These are phyloP conservation scores for Schizopora paradoxa DNA, from an alignment of 1,284 basidiomycete species.

Conservation along the genomic window DNA sequence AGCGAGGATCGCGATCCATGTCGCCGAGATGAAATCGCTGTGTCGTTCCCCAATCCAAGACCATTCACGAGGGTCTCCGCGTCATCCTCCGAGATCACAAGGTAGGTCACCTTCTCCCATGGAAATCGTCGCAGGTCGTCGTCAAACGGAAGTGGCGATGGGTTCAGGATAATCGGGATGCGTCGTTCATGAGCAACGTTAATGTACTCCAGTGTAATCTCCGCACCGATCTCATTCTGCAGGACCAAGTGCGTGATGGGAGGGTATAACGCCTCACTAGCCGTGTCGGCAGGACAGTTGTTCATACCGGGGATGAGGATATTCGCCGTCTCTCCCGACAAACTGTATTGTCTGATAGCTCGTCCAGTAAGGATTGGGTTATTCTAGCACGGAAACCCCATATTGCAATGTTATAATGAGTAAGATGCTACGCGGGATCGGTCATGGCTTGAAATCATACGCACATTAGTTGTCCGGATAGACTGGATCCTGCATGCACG, in stretches of 20 bases:
- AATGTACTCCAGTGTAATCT: neutral
- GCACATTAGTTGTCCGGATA: neutral
- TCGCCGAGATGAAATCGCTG: too few relatives aligned
- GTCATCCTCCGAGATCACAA: neutral
- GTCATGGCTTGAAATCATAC: neutral
- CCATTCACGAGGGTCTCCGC: neutral
- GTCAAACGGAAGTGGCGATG: neutral
- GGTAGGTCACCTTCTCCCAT: neutral
- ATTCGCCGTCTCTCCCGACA: neutral
- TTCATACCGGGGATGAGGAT: neutral
- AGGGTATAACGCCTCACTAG: neutral
- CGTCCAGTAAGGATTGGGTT: neutral
- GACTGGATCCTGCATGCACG: neutral
- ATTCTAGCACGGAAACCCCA: neutral
- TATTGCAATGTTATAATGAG: neutral
- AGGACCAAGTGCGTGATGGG: constrained; percentile 3
- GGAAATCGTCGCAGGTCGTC: neutral
- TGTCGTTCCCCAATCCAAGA: too few relatives aligned
- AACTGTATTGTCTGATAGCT: neutral
- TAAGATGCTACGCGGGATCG: too few relatives aligned
- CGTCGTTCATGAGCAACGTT: neutral
- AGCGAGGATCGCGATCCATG: neutral
- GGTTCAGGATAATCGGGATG: neutral
- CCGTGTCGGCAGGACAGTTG: neutral
- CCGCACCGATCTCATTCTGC: neutral